Evolutionary conservation across 345 rosid genomes (phyloP).

Genomic region (Populus deltoides): DNA sequence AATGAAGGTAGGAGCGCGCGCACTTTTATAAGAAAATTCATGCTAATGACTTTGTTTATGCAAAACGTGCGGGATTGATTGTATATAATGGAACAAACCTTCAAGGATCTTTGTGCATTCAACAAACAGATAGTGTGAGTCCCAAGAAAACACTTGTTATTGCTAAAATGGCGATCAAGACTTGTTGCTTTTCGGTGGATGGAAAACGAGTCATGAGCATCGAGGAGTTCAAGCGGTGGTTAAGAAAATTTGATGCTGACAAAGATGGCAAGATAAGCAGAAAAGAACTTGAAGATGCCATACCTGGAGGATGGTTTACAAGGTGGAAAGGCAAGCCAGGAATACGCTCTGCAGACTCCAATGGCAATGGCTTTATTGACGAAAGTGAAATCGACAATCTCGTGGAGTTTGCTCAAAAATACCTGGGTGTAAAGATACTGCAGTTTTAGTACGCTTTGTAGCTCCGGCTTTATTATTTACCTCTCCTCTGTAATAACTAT

Average conservation of each 20-base stretch:
- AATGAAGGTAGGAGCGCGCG: too few relatives aligned
- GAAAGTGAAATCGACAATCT: slow-evolving; percentile 2
- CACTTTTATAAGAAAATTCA: too few relatives aligned
- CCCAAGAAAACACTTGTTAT: not conserved
- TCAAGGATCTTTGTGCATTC: not conserved
- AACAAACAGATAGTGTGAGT: not conserved
- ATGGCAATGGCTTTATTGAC: slow-evolving; percentile 3
- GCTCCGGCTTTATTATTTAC: not conserved
- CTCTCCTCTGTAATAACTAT: not conserved
- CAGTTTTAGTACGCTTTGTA: not conserved
- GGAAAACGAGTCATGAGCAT: not conserved
- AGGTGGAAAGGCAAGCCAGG: not conserved
- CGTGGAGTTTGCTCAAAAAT: not conserved
- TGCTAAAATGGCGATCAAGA: not conserved
- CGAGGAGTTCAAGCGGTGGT: slow-evolving; percentile 9
- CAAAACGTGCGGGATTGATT: not conserved
- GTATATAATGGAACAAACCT: not conserved
- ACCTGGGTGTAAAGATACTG: not conserved
- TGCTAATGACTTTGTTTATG: not conserved
- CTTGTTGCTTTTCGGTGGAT: not conserved
- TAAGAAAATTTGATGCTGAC: not conserved
- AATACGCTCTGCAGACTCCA: slow-evolving; percentile 10
- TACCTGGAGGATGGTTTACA: slow-evolving; percentile 13
- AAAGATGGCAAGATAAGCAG: slow-evolving; percentile 2
- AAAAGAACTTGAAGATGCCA: slow-evolving; percentile 2